A percentile compares a stretch with the other conserved stretches of the same genome.
These are phyloP conservation scores for Candida silvatica DNA, from an alignment of 805 yeast species.

Conservation along the genomic window DNA sequence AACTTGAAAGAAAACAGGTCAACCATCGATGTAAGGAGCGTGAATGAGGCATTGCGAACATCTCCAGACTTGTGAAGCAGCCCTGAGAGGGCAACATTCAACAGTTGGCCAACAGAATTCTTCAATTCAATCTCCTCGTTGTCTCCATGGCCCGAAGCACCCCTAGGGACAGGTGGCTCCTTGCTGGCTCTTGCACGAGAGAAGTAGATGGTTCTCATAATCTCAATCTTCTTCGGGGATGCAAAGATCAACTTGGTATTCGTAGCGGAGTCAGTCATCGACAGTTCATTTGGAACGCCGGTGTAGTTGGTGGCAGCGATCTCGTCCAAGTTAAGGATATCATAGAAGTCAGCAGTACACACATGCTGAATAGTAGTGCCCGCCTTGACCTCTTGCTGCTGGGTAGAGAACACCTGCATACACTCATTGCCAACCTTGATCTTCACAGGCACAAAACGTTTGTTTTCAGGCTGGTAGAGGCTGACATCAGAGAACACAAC, in stretches of 20 bases:
- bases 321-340: constrained; percentile 30
- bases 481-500: constrained; percentile 45
- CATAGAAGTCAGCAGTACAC: constrained; percentile 33
- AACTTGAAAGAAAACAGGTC: constrained; percentile 49
- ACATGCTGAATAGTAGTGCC: constrained; percentile 27
- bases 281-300: constrained; percentile 42
- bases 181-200: constrained; percentile 39
- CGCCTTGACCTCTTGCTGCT: constrained; percentile 32
- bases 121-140: constrained; percentile 29
- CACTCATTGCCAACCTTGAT: constrained; percentile 63
- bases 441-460: constrained; percentile 50
- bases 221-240: constrained; percentile 48
- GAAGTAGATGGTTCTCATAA: constrained; percentile 62
- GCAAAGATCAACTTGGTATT: constrained; percentile 32
- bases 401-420: constrained; percentile 45
- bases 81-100: constrained; percentile 61
- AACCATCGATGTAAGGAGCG: constrained; percentile 54
- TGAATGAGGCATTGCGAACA: constrained; percentile 56
- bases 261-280: constrained; percentile 28
- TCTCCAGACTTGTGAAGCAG: constrained; percentile 50
- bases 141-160: constrained; percentile 12
- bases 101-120: constrained; percentile 42
- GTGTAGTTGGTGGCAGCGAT: constrained; percentile 33
- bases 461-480: constrained; percentile 37
- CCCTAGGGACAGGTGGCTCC: not conserved